Evolutionary conservation across 495 filamentous ascomycete species (phyloP).

Genomic region (Podospora australis): DNA sequence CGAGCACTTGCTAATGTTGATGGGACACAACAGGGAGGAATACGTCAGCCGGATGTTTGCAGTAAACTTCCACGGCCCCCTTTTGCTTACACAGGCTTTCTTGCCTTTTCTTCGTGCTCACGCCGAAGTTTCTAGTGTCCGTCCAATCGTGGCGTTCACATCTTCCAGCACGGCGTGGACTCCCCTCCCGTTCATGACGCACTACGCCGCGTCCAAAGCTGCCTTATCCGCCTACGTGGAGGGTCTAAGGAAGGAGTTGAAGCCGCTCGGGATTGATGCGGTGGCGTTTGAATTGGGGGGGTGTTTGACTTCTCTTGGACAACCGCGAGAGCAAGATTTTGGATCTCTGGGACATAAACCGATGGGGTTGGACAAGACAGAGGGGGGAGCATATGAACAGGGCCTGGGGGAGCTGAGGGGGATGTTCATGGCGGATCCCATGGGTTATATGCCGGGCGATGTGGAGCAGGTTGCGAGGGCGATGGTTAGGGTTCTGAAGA

Average conservation of each 20-base stretch:
- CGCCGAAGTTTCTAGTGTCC: constrained; percentile 3
- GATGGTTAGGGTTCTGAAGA: constrained; percentile 29
- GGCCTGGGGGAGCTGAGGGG: constrained; percentile 7
- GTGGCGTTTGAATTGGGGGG: constrained; percentile 24
- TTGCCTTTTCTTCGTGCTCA: constrained; percentile 26
- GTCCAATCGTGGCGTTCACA: constrained; percentile 19
- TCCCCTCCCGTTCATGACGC: constrained; percentile 29
- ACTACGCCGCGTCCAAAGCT: constrained; percentile 42
- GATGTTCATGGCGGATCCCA: constrained; percentile 16
- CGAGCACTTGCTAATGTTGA: too few species aligned
- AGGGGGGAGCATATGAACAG: constrained; percentile 8
- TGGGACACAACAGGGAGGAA: constrained; percentile 17
- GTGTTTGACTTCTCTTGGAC: constrained; percentile 19
- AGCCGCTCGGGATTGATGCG: constrained; percentile 13
- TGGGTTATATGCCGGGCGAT: constrained; percentile 28
- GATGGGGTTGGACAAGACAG: not conserved
- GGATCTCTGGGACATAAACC: not conserved
- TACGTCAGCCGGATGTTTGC: constrained; percentile 37
- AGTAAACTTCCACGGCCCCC: constrained; percentile 31
- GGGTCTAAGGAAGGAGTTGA: constrained; percentile 17
- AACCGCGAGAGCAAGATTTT: constrained; percentile 9
- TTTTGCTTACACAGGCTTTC: constrained; percentile 25
- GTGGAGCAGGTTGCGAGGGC: constrained; percentile 22
- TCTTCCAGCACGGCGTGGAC: constrained; percentile 36
- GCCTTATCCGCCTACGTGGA: constrained; percentile 40